These are phyloP conservation scores for Ensete ventricosum DNA, from an alignment of 176 grass and related monocot species.

Conservation along the genomic window DNA sequence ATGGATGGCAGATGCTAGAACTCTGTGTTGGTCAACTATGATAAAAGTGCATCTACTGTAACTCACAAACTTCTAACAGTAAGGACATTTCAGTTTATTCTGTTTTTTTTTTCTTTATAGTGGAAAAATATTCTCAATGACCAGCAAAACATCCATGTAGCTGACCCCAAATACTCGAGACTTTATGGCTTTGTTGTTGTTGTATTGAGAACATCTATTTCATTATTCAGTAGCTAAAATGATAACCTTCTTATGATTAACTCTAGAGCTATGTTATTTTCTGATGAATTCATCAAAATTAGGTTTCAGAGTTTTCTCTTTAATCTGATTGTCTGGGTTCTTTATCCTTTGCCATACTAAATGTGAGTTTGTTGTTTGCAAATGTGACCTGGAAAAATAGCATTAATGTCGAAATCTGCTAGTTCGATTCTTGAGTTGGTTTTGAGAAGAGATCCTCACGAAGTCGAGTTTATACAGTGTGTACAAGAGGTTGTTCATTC, in stretches of 20 bases:
- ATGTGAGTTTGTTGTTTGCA: constrained; percentile 31
- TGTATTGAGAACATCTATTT: background rate
- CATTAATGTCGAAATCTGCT: constrained; percentile 77
- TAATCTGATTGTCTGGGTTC: background rate
- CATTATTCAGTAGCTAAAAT: background rate
- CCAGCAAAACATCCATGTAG: no score
- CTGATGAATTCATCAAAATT: background rate
- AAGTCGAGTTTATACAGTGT: constrained; percentile 93
- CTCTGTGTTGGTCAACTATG: no score
- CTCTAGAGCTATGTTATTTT: background rate
- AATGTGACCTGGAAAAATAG: constrained; percentile 30
- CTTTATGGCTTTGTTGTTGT: background rate
- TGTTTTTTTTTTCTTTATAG: no score
- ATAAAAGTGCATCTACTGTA: no score
- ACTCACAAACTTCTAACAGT: no score
- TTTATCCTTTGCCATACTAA: constrained; percentile 9
- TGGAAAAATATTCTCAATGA: no score
- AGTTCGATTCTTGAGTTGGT: constrained; percentile 88
- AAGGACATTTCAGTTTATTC: no score
- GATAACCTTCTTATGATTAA: background rate
- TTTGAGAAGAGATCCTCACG: constrained; percentile 76
- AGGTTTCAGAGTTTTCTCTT: background rate
- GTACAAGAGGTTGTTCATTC: constrained; percentile 96
- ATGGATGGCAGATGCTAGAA: no score
- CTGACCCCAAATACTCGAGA: no score